A percentile compares a stretch with the other conserved stretches of the same genome.
These are phyloP conservation scores for Niveomyces coronatus DNA, from an alignment of 2,329 filamentous ascomycete species.

Conservation along the genomic window DNA sequence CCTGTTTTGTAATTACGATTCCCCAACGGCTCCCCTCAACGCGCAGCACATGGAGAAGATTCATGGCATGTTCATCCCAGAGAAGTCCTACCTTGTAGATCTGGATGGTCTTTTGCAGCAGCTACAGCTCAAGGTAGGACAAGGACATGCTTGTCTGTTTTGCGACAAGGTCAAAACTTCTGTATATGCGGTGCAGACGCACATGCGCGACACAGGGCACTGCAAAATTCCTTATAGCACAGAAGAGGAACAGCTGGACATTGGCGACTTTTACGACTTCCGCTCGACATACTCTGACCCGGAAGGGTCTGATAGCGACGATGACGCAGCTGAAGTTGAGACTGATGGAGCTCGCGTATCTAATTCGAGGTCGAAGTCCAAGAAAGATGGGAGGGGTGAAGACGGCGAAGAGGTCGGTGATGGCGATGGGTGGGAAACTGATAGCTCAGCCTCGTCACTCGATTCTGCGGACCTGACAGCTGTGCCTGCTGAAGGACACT, in stretches of 20 bases:
- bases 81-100: constrained; percentile 73
- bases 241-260: constrained; percentile 83
- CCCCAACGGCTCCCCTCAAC: constrained; percentile 65
- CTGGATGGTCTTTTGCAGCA: constrained; percentile 71
- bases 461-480: constrained; percentile 76
- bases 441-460: constrained; percentile 79
- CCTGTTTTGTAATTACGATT: constrained; percentile 86
- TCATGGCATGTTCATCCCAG: constrained; percentile 94
- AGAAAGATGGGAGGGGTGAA: constrained; percentile 34
- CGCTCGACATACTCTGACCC: constrained; percentile 86
- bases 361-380: constrained; percentile 32
- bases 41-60: constrained; percentile 81
- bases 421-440: constrained; percentile 89
- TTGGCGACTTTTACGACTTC: constrained; percentile 97
- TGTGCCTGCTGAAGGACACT: constrained; percentile 63
- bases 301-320: constrained; percentile 50
- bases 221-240: constrained; percentile 91
- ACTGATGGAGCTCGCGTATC: constrained; percentile 50
- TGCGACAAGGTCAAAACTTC: constrained; percentile 78
- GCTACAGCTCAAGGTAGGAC: constrained; percentile 68
- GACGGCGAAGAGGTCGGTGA: constrained; percentile 42
- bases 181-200: constrained; percentile 74
- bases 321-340: constrained; percentile 42
- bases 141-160: constrained; percentile 75
- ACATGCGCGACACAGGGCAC: constrained; percentile 95